Conservation (phyloP, 78 protist genomes). For the Dictyostelium firmibasis region DNA sequence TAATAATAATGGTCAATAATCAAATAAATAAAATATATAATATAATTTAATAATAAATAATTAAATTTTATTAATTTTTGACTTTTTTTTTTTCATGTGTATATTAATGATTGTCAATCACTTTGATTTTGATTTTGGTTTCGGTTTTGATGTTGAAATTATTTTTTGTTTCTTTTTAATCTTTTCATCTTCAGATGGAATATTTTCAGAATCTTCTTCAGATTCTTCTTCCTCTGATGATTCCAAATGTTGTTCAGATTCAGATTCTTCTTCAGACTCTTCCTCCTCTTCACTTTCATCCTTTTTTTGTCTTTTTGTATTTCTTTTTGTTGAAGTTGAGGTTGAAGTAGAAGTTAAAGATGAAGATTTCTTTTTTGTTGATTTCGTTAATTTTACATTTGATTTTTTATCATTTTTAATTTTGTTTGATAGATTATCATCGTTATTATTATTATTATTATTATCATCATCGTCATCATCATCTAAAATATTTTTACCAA, state of each 20-base stretch:
- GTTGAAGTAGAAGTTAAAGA: background rate
- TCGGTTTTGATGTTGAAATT: background rate
- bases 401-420: background rate
- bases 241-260: too few relatives aligned
- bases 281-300: background rate
- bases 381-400: background rate
- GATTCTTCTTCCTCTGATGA: background rate
- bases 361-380: constrained; percentile 2
- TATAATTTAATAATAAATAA: background rate
- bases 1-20: background rate
- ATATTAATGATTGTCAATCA: background rate
- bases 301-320: background rate
- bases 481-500: background rate
- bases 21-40: background rate
- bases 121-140: background rate
- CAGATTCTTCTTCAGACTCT: background rate
- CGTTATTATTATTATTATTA: background rate
- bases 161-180: constrained; percentile 2
- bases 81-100: background rate
- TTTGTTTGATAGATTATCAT: background rate
- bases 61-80: background rate
- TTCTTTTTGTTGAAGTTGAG: background rate
- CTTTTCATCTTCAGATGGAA: background rate
- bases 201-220: background rate
- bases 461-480: background rate